Evolutionary conservation across 257 asterid genomes (phyloP).

Genomic region (Solanum appendiculatum): DNA sequence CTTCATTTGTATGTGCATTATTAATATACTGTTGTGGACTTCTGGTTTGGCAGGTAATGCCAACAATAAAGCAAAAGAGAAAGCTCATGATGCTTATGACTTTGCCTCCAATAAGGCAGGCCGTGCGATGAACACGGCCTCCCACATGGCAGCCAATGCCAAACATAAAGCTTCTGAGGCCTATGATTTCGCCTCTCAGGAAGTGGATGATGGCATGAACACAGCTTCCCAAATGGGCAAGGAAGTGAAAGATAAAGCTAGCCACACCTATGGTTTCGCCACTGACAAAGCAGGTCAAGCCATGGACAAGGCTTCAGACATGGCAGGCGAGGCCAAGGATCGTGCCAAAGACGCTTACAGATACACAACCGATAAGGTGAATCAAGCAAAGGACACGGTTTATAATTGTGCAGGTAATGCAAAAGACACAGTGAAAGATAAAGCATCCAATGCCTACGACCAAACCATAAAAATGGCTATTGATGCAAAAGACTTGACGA

Average conservation of each 20-base stretch:
- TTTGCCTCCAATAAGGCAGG: not conserved
- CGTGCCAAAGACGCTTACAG: not conserved
- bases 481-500: constrained; percentile 8
- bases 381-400: not conserved
- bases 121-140: constrained; percentile 13
- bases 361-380: not conserved
- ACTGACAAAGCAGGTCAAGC: not conserved
- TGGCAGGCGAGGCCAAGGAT: constrained; percentile 7
- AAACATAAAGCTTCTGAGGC: constrained; percentile 6
- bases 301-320: constrained; percentile 21
- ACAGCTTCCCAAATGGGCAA: not conserved
- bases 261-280: not conserved
- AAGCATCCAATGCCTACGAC: not conserved
- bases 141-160: constrained; percentile 4
- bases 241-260: constrained; percentile 1
- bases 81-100: constrained; percentile 3
- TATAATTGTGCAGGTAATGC: too few species aligned
- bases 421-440: constrained; percentile 4
- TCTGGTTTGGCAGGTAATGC: constrained; percentile 1
- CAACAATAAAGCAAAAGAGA: not conserved
- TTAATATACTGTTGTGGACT: too few species aligned
- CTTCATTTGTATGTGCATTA: too few species aligned
- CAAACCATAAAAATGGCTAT: constrained; percentile 19
- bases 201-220: not conserved
- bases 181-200: not conserved